phyloP scores from a whole-genome alignment of 768 basidiomycete genomes.

The Glaciozyma martinii region DNA sequence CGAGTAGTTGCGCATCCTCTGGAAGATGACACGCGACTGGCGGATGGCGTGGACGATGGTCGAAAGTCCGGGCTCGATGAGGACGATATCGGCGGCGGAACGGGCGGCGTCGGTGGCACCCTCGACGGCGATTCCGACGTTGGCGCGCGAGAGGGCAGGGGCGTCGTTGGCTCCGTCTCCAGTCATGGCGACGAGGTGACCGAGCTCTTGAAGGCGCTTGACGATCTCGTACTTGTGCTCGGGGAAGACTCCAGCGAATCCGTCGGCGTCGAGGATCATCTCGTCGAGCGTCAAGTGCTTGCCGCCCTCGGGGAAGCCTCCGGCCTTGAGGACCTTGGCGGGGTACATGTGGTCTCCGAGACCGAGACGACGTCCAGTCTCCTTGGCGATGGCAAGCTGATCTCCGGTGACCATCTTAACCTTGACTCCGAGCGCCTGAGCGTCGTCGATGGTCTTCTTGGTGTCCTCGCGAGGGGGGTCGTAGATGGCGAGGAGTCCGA shows the following conservation, averaged over 20 bases:
- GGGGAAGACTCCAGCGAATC: slow-evolving; percentile 98
- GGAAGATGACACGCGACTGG: slow-evolving; percentile 97
- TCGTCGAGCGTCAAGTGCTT: slow-evolving; percentile 79
- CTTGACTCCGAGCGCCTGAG: slow-evolving; percentile 85
- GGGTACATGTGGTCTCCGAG: slow-evolving; percentile 99
- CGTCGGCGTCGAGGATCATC: slow-evolving; percentile 99
- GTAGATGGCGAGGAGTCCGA: slow-evolving; percentile 94
- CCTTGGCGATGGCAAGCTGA: slow-evolving; percentile 98
- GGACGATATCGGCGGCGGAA: slow-evolving; percentile 94
- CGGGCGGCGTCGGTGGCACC: slow-evolving; percentile 98
- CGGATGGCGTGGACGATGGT: slow-evolving; percentile 99
- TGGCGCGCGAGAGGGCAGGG: slow-evolving; percentile 92
- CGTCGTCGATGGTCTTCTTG: slow-evolving; percentile 98
- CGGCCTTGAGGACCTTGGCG: slow-evolving; percentile 96
- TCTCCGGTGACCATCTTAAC: slow-evolving; percentile 99
- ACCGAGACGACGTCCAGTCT: slow-evolving; percentile 95
- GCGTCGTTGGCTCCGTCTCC: slow-evolving; percentile 99
- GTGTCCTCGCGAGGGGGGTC: slow-evolving; percentile 97
- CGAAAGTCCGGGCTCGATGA: slow-evolving; percentile 96
- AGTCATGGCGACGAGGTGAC: slow-evolving; percentile 96
- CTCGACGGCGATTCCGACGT: slow-evolving; percentile 98
- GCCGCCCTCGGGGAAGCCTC: slow-evolving; percentile 64
- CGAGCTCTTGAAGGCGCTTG: slow-evolving; percentile 92
- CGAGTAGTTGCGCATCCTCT: slow-evolving; percentile 98
- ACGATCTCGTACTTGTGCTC: slow-evolving; percentile 99